Evolutionary conservation across 148 eudicot species (phyloP).

Genomic region (Persicaria maculosa): DNA sequence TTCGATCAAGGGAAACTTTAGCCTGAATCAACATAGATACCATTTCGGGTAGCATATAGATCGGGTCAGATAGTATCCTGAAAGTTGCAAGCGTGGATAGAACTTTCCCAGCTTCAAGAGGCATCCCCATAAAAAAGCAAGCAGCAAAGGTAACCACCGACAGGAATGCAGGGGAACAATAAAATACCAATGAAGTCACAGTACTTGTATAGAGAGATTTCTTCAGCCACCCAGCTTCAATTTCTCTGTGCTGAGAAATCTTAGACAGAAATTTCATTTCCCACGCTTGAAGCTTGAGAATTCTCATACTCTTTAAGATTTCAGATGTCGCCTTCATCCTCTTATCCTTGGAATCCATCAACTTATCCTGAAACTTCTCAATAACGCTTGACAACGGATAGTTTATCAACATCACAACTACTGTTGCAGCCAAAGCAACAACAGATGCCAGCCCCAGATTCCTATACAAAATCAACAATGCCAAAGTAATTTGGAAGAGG

Average conservation of each 20-base stretch:
- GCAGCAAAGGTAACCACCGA: conserved; percentile 36
- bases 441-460: conserved; percentile 52
- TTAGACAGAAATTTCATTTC: conserved; percentile 51
- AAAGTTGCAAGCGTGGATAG: conserved; percentile 41
- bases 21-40: conserved; percentile 43
- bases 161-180: conserved; percentile 43
- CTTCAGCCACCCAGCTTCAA: conserved; percentile 36
- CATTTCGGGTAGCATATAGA: conserved; percentile 32
- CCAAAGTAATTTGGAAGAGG: conserved; percentile 37
- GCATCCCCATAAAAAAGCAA: conserved; percentile 38
- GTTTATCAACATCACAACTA: conserved; percentile 43
- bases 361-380: conserved; percentile 33
- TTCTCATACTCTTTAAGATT: conserved; percentile 45
- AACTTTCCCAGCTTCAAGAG: conserved; percentile 46
- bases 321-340: conserved; percentile 49
- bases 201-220: conserved; percentile 32
- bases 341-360: conserved; percentile 41
- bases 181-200: conserved; percentile 34
- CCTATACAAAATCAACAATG: conserved; percentile 39
- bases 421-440: conserved; percentile 40
- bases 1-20: conserved; percentile 51
- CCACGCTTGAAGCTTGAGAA: conserved; percentile 55
- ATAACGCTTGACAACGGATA: conserved; percentile 34
- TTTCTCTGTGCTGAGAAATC: conserved; percentile 30
- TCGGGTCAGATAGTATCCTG: conserved; percentile 31